Conservation (phyloP, 495 filamentous ascomycete genomes). For the Tuber microsphaerosporum region DNA sequence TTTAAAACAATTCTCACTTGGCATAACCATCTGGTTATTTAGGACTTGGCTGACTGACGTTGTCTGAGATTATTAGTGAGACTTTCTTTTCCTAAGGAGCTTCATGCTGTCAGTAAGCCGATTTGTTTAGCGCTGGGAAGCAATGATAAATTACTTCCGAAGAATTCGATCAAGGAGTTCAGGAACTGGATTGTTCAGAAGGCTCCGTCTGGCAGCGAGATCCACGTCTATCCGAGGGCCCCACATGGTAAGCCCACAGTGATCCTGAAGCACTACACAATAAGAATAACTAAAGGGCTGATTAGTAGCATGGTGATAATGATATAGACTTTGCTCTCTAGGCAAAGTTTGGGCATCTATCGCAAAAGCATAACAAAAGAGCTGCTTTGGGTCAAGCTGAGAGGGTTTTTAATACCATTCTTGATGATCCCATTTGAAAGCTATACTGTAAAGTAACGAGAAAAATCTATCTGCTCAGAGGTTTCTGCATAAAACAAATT, state of each 20-base stretch:
- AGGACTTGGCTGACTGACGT: slow-evolving; percentile 48
- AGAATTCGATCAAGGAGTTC: slow-evolving; percentile 44
- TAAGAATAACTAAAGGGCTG: neutral
- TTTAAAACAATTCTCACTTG: neutral
- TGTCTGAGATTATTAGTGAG: slow-evolving; percentile 54
- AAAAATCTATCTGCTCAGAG: neutral
- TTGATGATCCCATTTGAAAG: slow-evolving; percentile 8
- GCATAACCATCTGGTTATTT: slow-evolving; percentile 6
- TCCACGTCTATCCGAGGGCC: slow-evolving; percentile 52
- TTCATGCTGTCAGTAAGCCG: slow-evolving; percentile 50
- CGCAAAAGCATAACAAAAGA: slow-evolving; percentile 45
- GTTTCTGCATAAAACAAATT: neutral
- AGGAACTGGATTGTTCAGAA: slow-evolving; percentile 46
- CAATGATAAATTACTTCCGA: slow-evolving; percentile 47
- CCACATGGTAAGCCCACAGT: slow-evolving; percentile 43
- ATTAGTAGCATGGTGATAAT: slow-evolving; percentile 6
- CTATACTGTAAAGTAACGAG: neutral
- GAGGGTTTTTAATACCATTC: slow-evolving; percentile 49
- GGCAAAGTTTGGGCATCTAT: slow-evolving; percentile 45
- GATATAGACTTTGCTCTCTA: slow-evolving; percentile 54
- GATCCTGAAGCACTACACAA: neutral
- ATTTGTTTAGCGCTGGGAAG: slow-evolving; percentile 54
- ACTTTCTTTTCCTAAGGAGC: slow-evolving; percentile 51
- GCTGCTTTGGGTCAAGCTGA: slow-evolving; percentile 53
- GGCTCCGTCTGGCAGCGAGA: slow-evolving; percentile 45